phyloP scores from a whole-genome alignment of 2,329 filamentous ascomycete genomes.

The Thelonectria olida region DNA sequence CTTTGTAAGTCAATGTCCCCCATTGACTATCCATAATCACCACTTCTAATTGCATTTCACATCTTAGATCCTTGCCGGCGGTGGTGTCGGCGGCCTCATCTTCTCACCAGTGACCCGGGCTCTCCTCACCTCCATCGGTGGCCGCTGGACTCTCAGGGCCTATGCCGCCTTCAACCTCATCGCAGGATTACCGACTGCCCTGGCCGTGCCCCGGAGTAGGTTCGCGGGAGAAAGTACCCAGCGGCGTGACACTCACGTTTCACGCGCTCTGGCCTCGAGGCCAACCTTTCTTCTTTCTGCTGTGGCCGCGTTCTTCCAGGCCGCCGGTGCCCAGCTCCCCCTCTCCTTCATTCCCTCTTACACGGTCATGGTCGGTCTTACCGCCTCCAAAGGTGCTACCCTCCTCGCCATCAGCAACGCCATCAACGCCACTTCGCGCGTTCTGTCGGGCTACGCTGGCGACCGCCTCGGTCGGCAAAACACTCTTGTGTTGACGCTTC shows the following conservation, averaged over 20 bases:
- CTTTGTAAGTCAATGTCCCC: too few species aligned
- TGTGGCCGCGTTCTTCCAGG: slow-evolving; percentile 1
- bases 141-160: slow-evolving; percentile 6
- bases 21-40: too few species aligned
- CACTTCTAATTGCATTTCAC: neutral
- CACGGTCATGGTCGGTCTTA: slow-evolving; percentile 15
- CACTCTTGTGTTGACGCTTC: slow-evolving; percentile 1
- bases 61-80: slow-evolving; percentile 7
- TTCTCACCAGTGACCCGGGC: slow-evolving; percentile 7
- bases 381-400: slow-evolving; percentile 10
- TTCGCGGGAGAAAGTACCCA: too few species aligned
- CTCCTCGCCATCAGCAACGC: slow-evolving; percentile 22
- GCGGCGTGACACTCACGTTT: too few species aligned
- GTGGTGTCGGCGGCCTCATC: slow-evolving; percentile 12
- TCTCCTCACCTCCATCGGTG: neutral
- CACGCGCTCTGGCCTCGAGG: too few species aligned
- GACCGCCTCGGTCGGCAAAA: slow-evolving; percentile 4
- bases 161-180: too few species aligned
- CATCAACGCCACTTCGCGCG: slow-evolving; percentile 18
- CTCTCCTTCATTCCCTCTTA: slow-evolving; percentile 14
- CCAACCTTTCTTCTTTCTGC: too few species aligned
- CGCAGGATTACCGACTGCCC: neutral
- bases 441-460: neutral
- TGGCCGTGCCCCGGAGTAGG: neutral
- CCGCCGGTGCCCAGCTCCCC: slow-evolving; percentile 6